A percentile compares a stretch with the other conserved stretches of the same genome.
Conservation (phyloP, 148 eudicot genomes). For the Rhododendron vialii region DNA sequence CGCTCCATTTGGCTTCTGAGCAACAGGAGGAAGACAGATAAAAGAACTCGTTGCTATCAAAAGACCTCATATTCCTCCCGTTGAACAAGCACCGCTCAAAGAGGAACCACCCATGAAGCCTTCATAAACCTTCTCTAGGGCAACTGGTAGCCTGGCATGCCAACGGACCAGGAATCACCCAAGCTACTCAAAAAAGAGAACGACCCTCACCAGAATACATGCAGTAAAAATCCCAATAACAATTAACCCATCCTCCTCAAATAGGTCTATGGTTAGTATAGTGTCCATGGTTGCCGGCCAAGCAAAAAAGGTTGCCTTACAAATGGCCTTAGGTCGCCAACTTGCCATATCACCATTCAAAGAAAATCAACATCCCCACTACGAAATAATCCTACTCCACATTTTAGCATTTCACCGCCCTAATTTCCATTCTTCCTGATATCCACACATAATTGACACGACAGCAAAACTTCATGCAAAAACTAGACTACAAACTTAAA, state of each 20-base stretch:
- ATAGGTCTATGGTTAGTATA: neutral
- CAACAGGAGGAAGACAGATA: neutral
- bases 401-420: neutral
- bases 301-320: neutral
- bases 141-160: neutral
- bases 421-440: neutral
- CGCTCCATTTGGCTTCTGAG: neutral
- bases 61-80: neutral
- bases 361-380: neutral
- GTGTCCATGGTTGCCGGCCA: neutral
- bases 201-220: neutral
- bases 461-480: neutral
- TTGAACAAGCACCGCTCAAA: neutral
- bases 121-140: neutral
- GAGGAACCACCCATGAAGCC: neutral
- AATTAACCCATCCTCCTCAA: neutral
- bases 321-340: neutral
- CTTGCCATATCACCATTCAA: neutral
- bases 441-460: neutral
- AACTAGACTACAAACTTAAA: neutral
- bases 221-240: neutral
- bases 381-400: neutral
- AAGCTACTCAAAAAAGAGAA: neutral
- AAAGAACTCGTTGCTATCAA: neutral
- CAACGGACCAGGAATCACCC: neutral